Base-by-base conservation (phyloP, 2,329 filamentous ascomycete species). In the Botryotinia calthae region DNA sequence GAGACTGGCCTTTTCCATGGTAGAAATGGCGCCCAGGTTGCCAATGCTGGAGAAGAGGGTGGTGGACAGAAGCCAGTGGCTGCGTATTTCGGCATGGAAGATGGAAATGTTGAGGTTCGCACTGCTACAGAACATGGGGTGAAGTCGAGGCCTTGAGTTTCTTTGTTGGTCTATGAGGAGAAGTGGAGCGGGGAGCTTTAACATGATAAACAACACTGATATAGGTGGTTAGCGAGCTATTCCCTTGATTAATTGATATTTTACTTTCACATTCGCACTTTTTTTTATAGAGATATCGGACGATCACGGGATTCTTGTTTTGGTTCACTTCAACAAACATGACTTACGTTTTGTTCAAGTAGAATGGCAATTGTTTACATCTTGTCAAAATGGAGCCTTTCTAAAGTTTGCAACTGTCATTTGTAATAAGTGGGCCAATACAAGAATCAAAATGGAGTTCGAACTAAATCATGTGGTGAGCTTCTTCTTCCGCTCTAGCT, bases 1-100 rank as follows among this genome's bases (percentile, higher is more conserved):
- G 96, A 97, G 81, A 95, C 97, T 42, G 96, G 96, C 22, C 87
- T 99, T 63, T 99, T 99, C 84, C 89, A 90, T 59, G 95, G 95
- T 5, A 81, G 90, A 79, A 95, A 95, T 74, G 95, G 95, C 0
- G 84, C 88, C 25, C 86, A 97, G 81, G 88, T 89, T 74, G 88
- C 87, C 59, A 84, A 87, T 71, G 85, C 87, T 73, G 86, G 89
- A 76, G 83, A 86, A 79, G 85, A 86, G 71, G 83, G 89, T 65
- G 91, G 92, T 65, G 94, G 93, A 0, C 94, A 98, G 84, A 97
- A 95, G 84, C 96, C 96, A 0, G 87, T 98, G 20, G 94, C 94
- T 42, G 95, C 94, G 37, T 99, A 98, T 84, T 99, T 98, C 83
- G 96, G 96, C 51, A 93, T 96, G 89, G 88, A 91, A 62, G 92